These are phyloP conservation scores for Hyphodiscus hymeniophilus DNA, from an alignment of 495 filamentous ascomycete genomes.

Conservation along the genomic window DNA sequence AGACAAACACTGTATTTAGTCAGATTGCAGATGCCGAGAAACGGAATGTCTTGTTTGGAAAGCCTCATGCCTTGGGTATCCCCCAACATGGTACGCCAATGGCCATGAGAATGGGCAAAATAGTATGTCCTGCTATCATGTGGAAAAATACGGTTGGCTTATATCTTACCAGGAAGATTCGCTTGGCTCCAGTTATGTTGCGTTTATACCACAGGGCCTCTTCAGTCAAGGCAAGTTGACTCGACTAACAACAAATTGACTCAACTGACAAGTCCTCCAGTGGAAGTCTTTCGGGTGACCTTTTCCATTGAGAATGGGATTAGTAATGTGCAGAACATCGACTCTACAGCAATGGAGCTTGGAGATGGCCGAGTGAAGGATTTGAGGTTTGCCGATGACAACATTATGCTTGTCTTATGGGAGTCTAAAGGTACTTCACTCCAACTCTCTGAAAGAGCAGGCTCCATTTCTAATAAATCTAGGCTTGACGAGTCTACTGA, in stretches of 20 bases:
- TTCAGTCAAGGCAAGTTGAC: constrained; percentile 2
- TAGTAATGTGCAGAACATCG: constrained; percentile 25
- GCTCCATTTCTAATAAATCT: constrained; percentile 9
- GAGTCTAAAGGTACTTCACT: constrained; percentile 25
- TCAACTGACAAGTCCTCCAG: neutral
- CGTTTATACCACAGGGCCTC: constrained; percentile 21
- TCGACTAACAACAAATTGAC: no score
- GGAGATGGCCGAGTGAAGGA: constrained; percentile 36
- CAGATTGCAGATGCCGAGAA: constrained; percentile 48
- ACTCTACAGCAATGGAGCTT: constrained; percentile 29
- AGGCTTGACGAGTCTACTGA: constrained; percentile 17
- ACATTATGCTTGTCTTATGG: constrained; percentile 37
- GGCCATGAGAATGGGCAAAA: constrained; percentile 21
- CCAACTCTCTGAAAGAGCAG: neutral
- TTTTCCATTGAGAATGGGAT: constrained; percentile 35
- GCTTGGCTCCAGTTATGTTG: constrained; percentile 28
- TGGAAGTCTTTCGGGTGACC: constrained; percentile 33
- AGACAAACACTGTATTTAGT: constrained; percentile 34
- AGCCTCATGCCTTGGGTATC: constrained; percentile 29
- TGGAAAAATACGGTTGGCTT: neutral
- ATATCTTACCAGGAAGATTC: constrained; percentile 24
- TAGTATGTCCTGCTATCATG: constrained; percentile 1
- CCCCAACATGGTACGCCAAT: constrained; percentile 25
- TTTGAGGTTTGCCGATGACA: constrained; percentile 39
- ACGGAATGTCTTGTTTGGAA: constrained; percentile 44